These are phyloP conservation scores for Dioscorea dumetorum DNA, from an alignment of 106 monocot genomes.

Conservation along the genomic window DNA sequence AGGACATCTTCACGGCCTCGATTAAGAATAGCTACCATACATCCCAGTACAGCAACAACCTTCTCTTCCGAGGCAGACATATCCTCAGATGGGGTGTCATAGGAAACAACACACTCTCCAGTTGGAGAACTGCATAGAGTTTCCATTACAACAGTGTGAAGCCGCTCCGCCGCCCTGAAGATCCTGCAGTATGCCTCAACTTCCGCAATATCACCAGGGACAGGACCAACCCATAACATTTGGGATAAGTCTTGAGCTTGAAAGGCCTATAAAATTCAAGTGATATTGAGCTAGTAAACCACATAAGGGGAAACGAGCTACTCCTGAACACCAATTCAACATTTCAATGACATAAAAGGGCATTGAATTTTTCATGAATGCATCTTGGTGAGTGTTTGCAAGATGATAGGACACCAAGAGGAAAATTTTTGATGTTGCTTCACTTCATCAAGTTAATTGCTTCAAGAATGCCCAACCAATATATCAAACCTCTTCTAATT, in stretches of 20 bases:
- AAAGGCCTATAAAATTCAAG: conserved; percentile 27
- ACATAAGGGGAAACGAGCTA: too few species aligned
- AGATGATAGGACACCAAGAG: too few species aligned
- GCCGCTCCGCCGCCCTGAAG: conserved; percentile 86
- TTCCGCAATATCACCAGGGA: conserved; percentile 96
- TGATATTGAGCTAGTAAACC: too few species aligned
- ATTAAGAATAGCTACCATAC: conserved; percentile 70
- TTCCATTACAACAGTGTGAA: conserved; percentile 74
- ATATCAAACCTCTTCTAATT: too few species aligned
- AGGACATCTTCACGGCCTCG: conserved; percentile 81
- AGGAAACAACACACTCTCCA: conserved; percentile 72
- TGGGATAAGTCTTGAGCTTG: conserved; percentile 61
- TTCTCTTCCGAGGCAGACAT: conserved; percentile 69
- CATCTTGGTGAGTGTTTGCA: too few species aligned
- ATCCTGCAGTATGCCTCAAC: conserved; percentile 98
- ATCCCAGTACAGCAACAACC: conserved; percentile 72
- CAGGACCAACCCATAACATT: conserved; percentile 74
- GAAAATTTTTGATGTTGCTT: too few species aligned
- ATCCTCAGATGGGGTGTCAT: conserved; percentile 63
- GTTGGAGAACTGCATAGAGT: conserved; percentile 91
- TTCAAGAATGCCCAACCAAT: too few species aligned
- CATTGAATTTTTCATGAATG: too few species aligned
- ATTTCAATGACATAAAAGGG: too few species aligned
- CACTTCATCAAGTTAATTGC: too few species aligned
- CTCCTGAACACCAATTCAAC: too few species aligned